Evolutionary conservation across 2,329 filamentous ascomycete species (phyloP), one percentile per base, ranked within the genome.

Genomic region (Trichoderma sp.): DNA sequence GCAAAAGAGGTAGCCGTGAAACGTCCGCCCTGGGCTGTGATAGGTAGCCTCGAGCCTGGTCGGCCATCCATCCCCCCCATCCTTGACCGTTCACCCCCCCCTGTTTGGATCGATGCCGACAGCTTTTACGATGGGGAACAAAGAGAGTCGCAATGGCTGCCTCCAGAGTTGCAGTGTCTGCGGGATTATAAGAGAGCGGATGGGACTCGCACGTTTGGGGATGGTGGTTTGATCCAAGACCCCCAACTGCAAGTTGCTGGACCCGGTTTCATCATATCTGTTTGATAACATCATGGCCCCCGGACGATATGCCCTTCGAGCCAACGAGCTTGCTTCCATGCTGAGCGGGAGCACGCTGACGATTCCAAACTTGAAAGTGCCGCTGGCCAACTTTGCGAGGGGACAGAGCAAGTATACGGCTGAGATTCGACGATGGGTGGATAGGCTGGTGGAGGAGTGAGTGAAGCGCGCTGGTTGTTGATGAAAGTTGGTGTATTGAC

Each of bases 361-460:
- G 14, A 60, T 60, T 41, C 57, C 57, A 19, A 60, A 60, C 15
- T 5, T 60, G 44, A 60, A 60, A 26, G 19, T 9, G 7, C 45
- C 47, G 14, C 45, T 60, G 1, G 44, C 45, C 15, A 41, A 50
- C 14, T 60, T 60, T 2, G 28, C 44, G 12, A 60, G 45, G 34
- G 57, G 57, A 24, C 34, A 15, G 19, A 60, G 50, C 45, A 60
- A 50, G 10, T 60, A 60, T 26, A 41, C 21, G 12, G 21, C 17
- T 26, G 44, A 60, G 21, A 60, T 60, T n/a, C 17, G 57, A n/a
- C 45, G 14, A 50, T 60, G 57, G 57, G 57, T 60, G 5, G 57
- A 60, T 6, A 24, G 10, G 30, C 44, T 60, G 21, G 50, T 60
- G 15, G 57, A 60, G 3, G 44, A 60, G 57, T 60, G 1, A 50